Percentiles rank a stretch among this genome's conserved stretches.
These are phyloP conservation scores for Tricholoma sp. DNA, from an alignment of 768 basidiomycete genomes.

Conservation along the genomic window DNA sequence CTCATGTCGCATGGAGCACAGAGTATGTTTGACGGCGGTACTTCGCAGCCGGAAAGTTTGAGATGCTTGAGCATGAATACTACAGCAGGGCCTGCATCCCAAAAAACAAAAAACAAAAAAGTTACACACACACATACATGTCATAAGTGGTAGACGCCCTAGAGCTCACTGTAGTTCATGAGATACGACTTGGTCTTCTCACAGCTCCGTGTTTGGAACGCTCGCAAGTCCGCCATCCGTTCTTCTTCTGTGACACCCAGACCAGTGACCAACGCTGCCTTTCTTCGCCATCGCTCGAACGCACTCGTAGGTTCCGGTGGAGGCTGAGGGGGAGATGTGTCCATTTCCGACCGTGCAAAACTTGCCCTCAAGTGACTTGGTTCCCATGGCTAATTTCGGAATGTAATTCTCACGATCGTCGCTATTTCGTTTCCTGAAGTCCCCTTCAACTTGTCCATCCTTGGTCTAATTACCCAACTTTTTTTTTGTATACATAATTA, in stretches of 20 bases:
- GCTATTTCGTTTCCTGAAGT: no score
- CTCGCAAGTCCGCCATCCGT: slow-evolving; percentile 33
- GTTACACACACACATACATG: no score
- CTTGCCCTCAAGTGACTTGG: slow-evolving; percentile 2
- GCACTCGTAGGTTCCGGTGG: slow-evolving; percentile 25
- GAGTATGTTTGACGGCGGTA: slow-evolving; percentile 67
- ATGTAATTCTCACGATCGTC: slow-evolving; percentile 14
- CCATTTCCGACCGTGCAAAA: slow-evolving; percentile 13
- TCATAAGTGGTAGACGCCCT: neutral
- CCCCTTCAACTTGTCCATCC: no score
- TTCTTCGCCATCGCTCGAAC: slow-evolving; percentile 46
- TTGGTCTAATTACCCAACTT: no score
- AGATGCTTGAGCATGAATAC: slow-evolving; percentile 92
- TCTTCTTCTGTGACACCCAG: slow-evolving; percentile 45
- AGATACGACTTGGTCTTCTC: slow-evolving; percentile 68
- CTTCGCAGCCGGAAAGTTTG: slow-evolving; percentile 63
- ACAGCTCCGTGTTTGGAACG: slow-evolving; percentile 40
- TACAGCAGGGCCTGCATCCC: slow-evolving; percentile 66
- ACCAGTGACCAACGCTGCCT: slow-evolving; percentile 42
- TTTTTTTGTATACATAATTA: no score
- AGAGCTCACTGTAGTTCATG: slow-evolving; percentile 60
- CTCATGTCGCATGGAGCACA: slow-evolving; percentile 78
- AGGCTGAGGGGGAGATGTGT: slow-evolving; percentile 16
- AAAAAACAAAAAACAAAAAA: neutral
- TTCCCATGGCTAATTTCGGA: slow-evolving; percentile 10